Percentiles rank a stretch among this genome's conserved stretches.
phyloP scores from a whole-genome alignment of 306 rosid species.

The Benincasa hispida region DNA sequence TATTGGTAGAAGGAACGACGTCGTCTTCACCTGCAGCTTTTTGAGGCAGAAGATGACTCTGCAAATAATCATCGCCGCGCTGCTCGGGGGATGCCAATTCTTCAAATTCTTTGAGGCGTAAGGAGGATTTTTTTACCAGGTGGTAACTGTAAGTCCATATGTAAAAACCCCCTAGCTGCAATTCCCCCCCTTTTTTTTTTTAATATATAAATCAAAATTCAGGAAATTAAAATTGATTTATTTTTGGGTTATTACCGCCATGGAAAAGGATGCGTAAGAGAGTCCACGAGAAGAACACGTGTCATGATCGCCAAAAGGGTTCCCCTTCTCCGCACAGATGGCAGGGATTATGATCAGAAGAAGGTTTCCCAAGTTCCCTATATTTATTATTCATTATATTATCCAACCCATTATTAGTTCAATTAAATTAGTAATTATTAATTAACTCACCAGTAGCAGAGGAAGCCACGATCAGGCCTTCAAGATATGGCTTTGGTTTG shows the following conservation, averaged over 20 bases:
- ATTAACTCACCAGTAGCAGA: constrained; percentile 48
- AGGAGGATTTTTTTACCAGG: constrained; percentile 26
- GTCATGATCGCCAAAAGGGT: constrained; percentile 49
- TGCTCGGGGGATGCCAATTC: neutral
- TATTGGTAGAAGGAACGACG: no score
- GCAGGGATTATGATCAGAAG: constrained; percentile 72
- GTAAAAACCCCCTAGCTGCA: constrained; percentile 66
- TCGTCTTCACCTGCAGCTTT: no score
- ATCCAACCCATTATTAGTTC: no score
- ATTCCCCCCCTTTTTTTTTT: no score
- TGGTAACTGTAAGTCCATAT: constrained; percentile 72
- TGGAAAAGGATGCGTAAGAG: constrained; percentile 81
- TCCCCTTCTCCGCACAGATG: constrained; percentile 52
- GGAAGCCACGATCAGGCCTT: constrained; percentile 65
- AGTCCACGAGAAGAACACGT: constrained; percentile 37
- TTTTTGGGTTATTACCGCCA: constrained; percentile 61
- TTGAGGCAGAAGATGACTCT: constrained; percentile 39
- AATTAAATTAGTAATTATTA: no score
- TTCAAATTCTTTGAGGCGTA: constrained; percentile 27
- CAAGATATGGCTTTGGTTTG: constrained; percentile 58
- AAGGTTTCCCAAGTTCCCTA: constrained; percentile 90
- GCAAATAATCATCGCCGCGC: neutral
- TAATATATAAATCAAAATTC: no score
- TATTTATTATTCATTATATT: no score
- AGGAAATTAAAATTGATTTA: no score